Evolutionary conservation across 2,329 filamentous ascomycete genomes (phyloP), one percentile per base, ranked within the genome.

Genomic region (Aspergillus persii): DNA sequence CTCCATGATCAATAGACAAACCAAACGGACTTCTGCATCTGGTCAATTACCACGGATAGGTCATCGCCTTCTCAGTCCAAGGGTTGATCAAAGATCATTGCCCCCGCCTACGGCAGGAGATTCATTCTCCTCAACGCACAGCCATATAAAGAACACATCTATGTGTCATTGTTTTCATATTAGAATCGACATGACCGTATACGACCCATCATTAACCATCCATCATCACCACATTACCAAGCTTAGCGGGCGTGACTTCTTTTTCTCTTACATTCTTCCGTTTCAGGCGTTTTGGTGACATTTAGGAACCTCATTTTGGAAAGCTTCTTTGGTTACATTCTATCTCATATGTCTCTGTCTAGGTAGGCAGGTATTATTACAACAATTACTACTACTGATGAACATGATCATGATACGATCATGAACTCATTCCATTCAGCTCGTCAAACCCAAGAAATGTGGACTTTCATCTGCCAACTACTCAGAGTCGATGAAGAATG

Each of bases 181-280:
- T 41, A 41, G 12, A 36, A 53, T 44, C 31, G 27, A 48, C 30
- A 54, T 29, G 53, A 54, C 53, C 36, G 31, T 54, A 41, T 54
- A 54, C 53, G 53, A 54, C 48, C 27, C 31, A 36, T 33, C 33
- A 33, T 6, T 31, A 53, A 26, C 30, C 29, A 33, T 51, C 30
- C 27, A 5, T 52, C 26, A 52, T 39, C 18, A 52, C 31, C 29
- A 27, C 26, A n/a, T 53, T 36, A 7, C 23, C 23, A 18, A 52
- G 30, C 23, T 23, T 36, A 41, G 51, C 51, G 33, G 27, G 33
- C 30, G 30, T 52, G 50, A 39, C n/a, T 31, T 33, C 12, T 39
- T 52, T 52, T 8, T 52, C 15, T 7, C 39, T 12, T 18, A n/a
- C 36, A n/a, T n/a, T 41, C 15, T 12, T 41, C 36, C 36, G 11